Conservation (phyloP, 2,329 filamentous ascomycete genomes). For the Fusarium sp. region DNA sequence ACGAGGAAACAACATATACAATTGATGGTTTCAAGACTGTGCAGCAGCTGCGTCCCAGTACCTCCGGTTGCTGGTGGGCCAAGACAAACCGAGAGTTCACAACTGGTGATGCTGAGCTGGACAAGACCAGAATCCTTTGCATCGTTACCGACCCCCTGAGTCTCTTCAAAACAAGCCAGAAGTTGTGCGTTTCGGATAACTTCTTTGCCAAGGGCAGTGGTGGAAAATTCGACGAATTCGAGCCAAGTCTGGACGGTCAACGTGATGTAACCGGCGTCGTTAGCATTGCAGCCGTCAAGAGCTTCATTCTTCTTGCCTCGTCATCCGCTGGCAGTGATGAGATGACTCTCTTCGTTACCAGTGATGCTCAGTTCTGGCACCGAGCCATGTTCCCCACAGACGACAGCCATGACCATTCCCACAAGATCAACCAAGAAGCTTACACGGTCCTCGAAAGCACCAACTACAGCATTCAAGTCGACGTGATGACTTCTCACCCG, state of each 20-base stretch:
- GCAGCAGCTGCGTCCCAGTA: slow-evolving; percentile 72
- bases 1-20: slow-evolving; percentile 76
- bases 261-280: slow-evolving; percentile 81
- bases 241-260: slow-evolving; percentile 79
- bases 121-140: slow-evolving; percentile 80
- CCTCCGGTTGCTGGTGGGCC: slow-evolving; percentile 87
- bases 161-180: slow-evolving; percentile 76
- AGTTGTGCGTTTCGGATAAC: slow-evolving; percentile 82
- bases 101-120: slow-evolving; percentile 70
- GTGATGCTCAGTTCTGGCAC: slow-evolving; percentile 88
- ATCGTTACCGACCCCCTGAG: slow-evolving; percentile 79
- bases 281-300: slow-evolving; percentile 85
- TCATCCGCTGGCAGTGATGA: slow-evolving; percentile 84
- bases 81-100: slow-evolving; percentile 78
- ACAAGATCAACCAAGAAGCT: slow-evolving; percentile 76
- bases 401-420: slow-evolving; percentile 77
- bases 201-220: slow-evolving; percentile 70
- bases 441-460: slow-evolving; percentile 97
- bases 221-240: slow-evolving; percentile 67
- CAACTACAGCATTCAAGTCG: slow-evolving; percentile 96
- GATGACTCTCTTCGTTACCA: slow-evolving; percentile 89
- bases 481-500: slow-evolving; percentile 78
- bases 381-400: slow-evolving; percentile 86
- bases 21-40: slow-evolving; percentile 82
- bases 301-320: slow-evolving; percentile 85